phyloP scores from a whole-genome alignment of 345 rosid species.

The Acer yangbiense region DNA sequence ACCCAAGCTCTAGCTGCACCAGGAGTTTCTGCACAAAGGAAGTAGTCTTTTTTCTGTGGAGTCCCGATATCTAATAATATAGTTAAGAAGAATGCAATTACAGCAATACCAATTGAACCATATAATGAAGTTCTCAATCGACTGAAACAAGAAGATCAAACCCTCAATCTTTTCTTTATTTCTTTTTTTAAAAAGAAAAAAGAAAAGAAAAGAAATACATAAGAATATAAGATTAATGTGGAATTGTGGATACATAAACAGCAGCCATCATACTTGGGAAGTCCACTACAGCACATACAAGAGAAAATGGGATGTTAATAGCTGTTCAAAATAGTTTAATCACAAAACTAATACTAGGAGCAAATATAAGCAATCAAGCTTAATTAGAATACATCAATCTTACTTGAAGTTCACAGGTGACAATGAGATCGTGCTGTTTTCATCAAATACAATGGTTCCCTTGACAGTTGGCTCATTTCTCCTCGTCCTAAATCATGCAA shows the following conservation, averaged over 20 bases:
- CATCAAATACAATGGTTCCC: conserved; percentile 82
- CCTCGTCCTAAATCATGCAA: conserved; percentile 59
- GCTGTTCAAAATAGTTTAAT: conserved; percentile 14
- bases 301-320: conserved; percentile 8
- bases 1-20: conserved; percentile 99
- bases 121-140: conserved; percentile 2
- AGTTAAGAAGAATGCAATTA: conserved; percentile 43
- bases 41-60: conserved; percentile 95
- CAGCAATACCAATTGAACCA: conserved; percentile 5
- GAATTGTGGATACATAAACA: conserved; percentile 95
- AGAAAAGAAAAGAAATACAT: neutral
- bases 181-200: neutral
- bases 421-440: conserved; percentile 76
- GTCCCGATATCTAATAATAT: conserved; percentile 79
- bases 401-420: conserved; percentile 99
- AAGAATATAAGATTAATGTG: conserved; percentile 24
- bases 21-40: conserved; percentile 95
- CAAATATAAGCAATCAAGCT: conserved; percentile 12
- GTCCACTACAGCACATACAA: conserved; percentile 65
- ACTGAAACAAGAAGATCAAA: conserved; percentile 10
- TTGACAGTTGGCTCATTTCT: conserved; percentile 86
- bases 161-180: conserved; percentile 1
- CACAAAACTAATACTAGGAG: neutral
- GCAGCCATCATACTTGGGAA: conserved; percentile 93
- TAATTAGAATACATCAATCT: conserved; percentile 27